Conservation (phyloP, 768 basidiomycete species). For the Solioccasus polychromus region DNA sequence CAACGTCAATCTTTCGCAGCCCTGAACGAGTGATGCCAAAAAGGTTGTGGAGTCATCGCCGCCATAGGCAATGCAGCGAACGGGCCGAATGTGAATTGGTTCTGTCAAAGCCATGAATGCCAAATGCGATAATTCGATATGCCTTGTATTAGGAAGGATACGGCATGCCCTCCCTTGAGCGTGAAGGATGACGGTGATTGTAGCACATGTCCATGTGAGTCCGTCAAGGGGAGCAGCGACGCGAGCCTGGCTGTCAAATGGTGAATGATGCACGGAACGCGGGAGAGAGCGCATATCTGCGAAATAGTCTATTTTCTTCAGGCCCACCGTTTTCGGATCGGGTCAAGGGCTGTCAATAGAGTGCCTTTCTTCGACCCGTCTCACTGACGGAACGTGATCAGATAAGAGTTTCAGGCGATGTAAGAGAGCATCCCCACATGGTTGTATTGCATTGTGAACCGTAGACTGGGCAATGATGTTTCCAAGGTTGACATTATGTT, state of each 20-base stretch:
- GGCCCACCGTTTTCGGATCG: constrained; percentile 6
- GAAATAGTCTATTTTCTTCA: constrained; percentile 2
- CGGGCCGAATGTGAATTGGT: constrained; percentile 15
- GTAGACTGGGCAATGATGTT: background rate
- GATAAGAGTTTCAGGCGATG: constrained; percentile 9
- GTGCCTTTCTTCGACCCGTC: constrained; percentile 16
- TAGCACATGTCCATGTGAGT: background rate
- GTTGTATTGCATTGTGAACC: constrained; percentile 19
- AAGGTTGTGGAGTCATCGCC: constrained; percentile 4
- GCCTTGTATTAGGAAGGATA: constrained; percentile 22
- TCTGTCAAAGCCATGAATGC: constrained; percentile 16
- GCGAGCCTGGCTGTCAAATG: constrained; percentile 1
- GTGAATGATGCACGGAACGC: constrained; percentile 3
- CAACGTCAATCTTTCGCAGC: constrained; percentile 20
- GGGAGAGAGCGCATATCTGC: constrained; percentile 1
- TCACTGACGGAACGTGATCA: constrained; percentile 1
- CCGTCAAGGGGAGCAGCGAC: constrained; percentile 1
- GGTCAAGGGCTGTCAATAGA: constrained; percentile 4
- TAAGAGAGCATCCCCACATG: constrained; percentile 19
- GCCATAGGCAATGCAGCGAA: constrained; percentile 2
- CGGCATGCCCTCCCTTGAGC: constrained; percentile 18
- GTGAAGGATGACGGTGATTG: constrained; percentile 1
- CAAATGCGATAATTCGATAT: constrained; percentile 22
- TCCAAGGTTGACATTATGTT: background rate
- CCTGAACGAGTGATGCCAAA: constrained; percentile 14